Evolutionary conservation across 768 basidiomycete genomes (phyloP).

Genomic region (Pulveroboletus sp.): DNA sequence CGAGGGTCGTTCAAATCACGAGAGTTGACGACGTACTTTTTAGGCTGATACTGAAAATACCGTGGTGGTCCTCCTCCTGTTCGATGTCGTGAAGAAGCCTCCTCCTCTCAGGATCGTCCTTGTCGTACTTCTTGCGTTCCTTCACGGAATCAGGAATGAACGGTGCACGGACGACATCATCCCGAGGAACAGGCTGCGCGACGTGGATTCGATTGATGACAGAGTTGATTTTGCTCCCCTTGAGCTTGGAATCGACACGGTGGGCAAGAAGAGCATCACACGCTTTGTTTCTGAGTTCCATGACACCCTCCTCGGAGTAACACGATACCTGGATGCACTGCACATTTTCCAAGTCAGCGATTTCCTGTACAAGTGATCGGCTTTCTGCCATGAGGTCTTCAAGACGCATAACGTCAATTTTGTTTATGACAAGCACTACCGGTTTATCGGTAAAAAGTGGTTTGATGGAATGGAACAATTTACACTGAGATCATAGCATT

Average conservation of each 20-base stretch:
- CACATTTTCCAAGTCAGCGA: conserved; percentile 70
- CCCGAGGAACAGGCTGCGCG: conserved; percentile 83
- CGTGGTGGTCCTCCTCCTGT: conserved; percentile 80
- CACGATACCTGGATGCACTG: conserved; percentile 84
- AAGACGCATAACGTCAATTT: conserved; percentile 88
- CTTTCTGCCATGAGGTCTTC: conserved; percentile 77
- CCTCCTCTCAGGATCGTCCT: conserved; percentile 73
- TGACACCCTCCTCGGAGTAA: conserved; percentile 95
- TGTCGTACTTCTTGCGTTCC: conserved; percentile 77
- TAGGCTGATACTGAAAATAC: conserved; percentile 86
- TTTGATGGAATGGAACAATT: conserved; percentile 99
- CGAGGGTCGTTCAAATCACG: neutral
- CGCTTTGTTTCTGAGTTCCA: conserved; percentile 91
- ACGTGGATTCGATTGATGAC: conserved; percentile 96
- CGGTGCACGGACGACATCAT: conserved; percentile 82
- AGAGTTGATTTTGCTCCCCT: conserved; percentile 87
- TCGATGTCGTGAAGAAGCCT: conserved; percentile 79
- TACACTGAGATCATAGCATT: conserved; percentile 54
- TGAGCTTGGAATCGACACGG: conserved; percentile 90
- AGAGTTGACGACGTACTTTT: conserved; percentile 52
- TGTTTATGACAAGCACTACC: conserved; percentile 93
- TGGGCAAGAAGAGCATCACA: conserved; percentile 95
- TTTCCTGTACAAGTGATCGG: conserved; percentile 79
- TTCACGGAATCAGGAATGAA: conserved; percentile 86
- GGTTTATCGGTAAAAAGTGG: conserved; percentile 94